Percentiles rank a stretch among this genome's conserved stretches.
Conservation (phyloP, 2,329 filamentous ascomycete genomes). For the Orbilia quercus region DNA sequence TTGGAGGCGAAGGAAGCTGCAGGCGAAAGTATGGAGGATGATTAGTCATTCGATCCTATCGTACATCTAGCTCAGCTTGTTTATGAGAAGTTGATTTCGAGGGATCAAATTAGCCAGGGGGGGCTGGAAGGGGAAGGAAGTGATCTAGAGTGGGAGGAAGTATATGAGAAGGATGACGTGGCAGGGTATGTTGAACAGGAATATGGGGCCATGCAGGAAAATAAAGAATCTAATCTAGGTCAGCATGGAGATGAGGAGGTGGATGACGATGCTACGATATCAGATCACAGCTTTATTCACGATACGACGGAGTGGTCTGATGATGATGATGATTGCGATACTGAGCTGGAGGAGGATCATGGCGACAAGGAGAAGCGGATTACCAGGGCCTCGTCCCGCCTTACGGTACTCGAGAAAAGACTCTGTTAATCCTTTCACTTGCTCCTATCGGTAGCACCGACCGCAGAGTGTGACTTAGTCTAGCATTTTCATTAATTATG, state of each 20-base stretch:
- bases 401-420: too few species aligned
- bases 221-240: too few species aligned
- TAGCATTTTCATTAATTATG: too few species aligned
- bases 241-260: slow-evolving; percentile 1
- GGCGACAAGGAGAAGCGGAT: too few species aligned
- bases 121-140: not conserved
- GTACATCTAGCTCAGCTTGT: slow-evolving; percentile 4
- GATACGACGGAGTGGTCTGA: not conserved
- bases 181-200: not conserved
- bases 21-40: slow-evolving; percentile 57
- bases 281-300: not conserved
- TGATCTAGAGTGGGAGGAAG: not conserved
- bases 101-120: not conserved
- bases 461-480: too few species aligned
- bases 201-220: not conserved
- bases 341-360: not conserved
- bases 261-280: slow-evolving; percentile 6
- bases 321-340: not conserved
- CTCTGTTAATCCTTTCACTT: too few species aligned
- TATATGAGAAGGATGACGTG: not conserved
- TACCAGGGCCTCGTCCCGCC: too few species aligned
- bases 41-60: slow-evolving; percentile 41
- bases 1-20: slow-evolving; percentile 59
- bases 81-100: not conserved
- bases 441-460: too few species aligned